Evolutionary conservation across 495 filamentous ascomycete genomes (phyloP), one percentile per base, ranked within the genome.

Genomic region (Astrocystis sublimbata): DNA sequence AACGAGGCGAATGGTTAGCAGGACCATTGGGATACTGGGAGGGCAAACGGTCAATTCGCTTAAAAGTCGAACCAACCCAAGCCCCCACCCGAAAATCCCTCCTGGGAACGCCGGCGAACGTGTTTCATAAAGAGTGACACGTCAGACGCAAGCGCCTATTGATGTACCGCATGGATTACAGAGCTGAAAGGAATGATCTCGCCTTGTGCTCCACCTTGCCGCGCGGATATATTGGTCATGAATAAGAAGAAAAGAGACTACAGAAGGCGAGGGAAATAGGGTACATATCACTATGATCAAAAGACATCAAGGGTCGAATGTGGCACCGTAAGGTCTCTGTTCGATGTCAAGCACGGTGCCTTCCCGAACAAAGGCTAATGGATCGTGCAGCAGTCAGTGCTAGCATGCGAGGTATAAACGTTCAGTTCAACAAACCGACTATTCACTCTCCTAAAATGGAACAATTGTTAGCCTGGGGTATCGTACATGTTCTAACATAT

Each of bases 121-220:
- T 64, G 64, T 60, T 52, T 30, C 42, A 38, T 51, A 66, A 66
- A 60, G 51, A 53, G 42, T 26, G 41, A 58, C 28, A 60, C 50
- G 60, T n/a, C 50, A 21, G 58, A 28, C 49, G 4, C 7, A 45
- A 15, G 43, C 10, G 60, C 61, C 64, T 65, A 68, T 81, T 72
- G 55, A 74, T 85, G 58, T 85, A 75, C 79, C 83, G 83, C 82
- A 81, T 81, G 81, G 81, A 84, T 84, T 84, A 85, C 82, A 85
- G 80, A 83, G 82, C 78, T 79, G 71, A 82, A 85, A 84, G 82
- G 83, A 85, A 81, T 73, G 80, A 68, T 82, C 83, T 83, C 82
- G 80, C 83, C 82, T 84, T 84, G 83, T 81, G 77, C 82, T 84
- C 81, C 83, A 84, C 81, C 81, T 81, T 74, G 79, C 77, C 81